Evolutionary conservation across 176 grass and related monocot genomes (phyloP).

Genomic region (Avena eriantha): DNA sequence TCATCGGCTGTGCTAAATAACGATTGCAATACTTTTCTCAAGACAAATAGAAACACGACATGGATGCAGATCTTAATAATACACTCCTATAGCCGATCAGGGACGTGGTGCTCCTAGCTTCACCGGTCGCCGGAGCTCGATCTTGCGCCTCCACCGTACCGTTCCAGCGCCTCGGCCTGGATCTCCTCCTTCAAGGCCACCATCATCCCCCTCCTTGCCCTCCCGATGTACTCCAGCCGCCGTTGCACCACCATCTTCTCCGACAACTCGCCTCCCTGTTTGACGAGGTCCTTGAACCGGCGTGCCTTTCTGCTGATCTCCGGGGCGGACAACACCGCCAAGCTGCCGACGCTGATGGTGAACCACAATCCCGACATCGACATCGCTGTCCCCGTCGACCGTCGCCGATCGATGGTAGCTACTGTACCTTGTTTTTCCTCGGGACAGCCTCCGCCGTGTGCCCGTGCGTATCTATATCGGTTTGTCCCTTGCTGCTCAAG

Average conservation of each 20-base stretch:
- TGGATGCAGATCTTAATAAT: not conserved
- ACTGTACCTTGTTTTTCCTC: not conserved
- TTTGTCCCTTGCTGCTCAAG: constrained; percentile 9
- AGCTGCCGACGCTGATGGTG: not conserved
- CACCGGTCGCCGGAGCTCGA: not conserved
- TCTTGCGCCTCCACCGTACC: not conserved
- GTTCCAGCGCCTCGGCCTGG: not conserved
- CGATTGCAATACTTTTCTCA: too few relatives aligned
- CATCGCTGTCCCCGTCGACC: not conserved
- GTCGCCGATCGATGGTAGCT: not conserved
- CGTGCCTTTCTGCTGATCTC: not conserved
- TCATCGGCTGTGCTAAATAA: not conserved
- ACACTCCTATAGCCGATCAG: too few relatives aligned
- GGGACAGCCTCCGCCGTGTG: not conserved
- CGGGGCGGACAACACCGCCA: not conserved
- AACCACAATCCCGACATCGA: not conserved
- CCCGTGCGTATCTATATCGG: not conserved
- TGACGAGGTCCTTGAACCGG: not conserved
- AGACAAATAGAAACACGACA: not conserved
- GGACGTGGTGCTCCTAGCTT: too few relatives aligned
- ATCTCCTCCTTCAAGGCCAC: not conserved
- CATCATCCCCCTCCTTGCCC: not conserved
- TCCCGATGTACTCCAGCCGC: not conserved
- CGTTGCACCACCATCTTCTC: not conserved
- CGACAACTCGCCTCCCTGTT: not conserved